Percentiles rank a stretch among this genome's conserved stretches.
Conservation (phyloP, 2,329 filamentous ascomycete species). For the Dryadomyces sulphureus region DNA sequence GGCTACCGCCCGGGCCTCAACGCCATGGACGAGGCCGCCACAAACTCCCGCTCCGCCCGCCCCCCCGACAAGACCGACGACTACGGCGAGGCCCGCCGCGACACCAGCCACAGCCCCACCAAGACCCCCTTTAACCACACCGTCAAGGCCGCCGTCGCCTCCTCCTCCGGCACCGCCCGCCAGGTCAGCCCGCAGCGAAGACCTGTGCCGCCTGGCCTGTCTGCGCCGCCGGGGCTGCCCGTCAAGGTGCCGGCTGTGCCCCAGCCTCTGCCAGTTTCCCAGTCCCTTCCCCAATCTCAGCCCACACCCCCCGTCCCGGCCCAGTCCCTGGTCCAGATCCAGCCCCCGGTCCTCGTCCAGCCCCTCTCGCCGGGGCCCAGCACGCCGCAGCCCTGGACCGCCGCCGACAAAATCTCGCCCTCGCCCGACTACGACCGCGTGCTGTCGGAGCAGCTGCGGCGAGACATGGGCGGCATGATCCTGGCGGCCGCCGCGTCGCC, state of each 20-base stretch:
- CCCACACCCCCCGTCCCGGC: too few species aligned
- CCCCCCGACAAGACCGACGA: constrained; percentile 33
- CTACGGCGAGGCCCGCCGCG: constrained; percentile 36
- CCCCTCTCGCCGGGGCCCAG: too few species aligned
- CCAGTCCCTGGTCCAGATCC: too few species aligned
- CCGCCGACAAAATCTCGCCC: constrained; percentile 25
- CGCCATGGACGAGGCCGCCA: constrained; percentile 65
- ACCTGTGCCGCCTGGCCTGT: constrained; percentile 41
- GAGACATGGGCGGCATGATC: constrained; percentile 44
- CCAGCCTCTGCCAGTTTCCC: too few species aligned
- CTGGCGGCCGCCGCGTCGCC: constrained; percentile 23
- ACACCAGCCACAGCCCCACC: constrained; percentile 35
- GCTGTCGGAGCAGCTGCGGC: constrained; percentile 47
- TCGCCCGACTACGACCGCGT: constrained; percentile 47
- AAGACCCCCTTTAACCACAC: constrained; percentile 36
- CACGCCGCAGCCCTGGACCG: constrained; percentile 19
- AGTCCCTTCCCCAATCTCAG: too few species aligned
- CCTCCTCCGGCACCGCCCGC: constrained; percentile 26
- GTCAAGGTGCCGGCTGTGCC: constrained; percentile 18
- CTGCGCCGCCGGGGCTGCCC: constrained; percentile 45
- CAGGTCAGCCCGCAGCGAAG: constrained; percentile 47
- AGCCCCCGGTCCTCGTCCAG: too few species aligned
- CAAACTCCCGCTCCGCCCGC: constrained; percentile 55
- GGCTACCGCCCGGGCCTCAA: constrained; percentile 44
- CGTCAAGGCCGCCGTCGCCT: constrained; percentile 33